phyloP scores from a whole-genome alignment of 805 yeast species.

The Blastobotrys robertii region DNA sequence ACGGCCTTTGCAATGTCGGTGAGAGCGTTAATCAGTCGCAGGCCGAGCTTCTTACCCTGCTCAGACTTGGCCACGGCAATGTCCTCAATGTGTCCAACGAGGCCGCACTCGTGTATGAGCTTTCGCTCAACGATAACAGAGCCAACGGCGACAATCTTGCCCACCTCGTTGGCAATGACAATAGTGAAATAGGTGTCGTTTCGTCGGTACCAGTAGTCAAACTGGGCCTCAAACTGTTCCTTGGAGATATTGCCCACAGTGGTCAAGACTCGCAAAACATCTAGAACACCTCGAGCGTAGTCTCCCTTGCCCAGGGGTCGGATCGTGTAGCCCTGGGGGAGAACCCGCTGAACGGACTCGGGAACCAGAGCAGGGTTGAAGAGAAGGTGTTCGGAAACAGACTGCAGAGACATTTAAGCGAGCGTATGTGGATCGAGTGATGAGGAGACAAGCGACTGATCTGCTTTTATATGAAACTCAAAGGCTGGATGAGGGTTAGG shows the following conservation, averaged over 20 bases:
- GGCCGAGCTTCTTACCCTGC: constrained; percentile 81
- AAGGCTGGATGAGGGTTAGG: not conserved
- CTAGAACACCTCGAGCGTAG: constrained; percentile 50
- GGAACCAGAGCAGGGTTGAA: constrained; percentile 23
- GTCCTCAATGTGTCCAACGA: constrained; percentile 92
- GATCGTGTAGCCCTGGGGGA: constrained; percentile 60
- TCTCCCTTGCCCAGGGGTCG: constrained; percentile 51
- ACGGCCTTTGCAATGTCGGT: constrained; percentile 44
- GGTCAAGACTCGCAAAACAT: constrained; percentile 60
- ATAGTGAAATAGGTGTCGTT: constrained; percentile 51
- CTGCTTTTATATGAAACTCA: not conserved
- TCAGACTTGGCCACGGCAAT: constrained; percentile 66
- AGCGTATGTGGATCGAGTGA: not conserved
- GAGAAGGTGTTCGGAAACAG: constrained; percentile 10
- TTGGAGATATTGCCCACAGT: constrained; percentile 65
- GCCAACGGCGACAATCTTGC: constrained; percentile 71
- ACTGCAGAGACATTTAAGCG: constrained; percentile 2
- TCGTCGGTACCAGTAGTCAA: constrained; percentile 48
- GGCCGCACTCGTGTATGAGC: constrained; percentile 69
- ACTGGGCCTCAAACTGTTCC: constrained; percentile 39
- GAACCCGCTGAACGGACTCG: constrained; percentile 13
- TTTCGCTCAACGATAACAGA: constrained; percentile 72
- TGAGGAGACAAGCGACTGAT: no score
- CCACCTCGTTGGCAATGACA: constrained; percentile 50
- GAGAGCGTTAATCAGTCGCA: constrained; percentile 50